Evolutionary conservation across 2,329 filamentous ascomycete species (phyloP).

Genomic region (Trichoderma atrobrunneum): DNA sequence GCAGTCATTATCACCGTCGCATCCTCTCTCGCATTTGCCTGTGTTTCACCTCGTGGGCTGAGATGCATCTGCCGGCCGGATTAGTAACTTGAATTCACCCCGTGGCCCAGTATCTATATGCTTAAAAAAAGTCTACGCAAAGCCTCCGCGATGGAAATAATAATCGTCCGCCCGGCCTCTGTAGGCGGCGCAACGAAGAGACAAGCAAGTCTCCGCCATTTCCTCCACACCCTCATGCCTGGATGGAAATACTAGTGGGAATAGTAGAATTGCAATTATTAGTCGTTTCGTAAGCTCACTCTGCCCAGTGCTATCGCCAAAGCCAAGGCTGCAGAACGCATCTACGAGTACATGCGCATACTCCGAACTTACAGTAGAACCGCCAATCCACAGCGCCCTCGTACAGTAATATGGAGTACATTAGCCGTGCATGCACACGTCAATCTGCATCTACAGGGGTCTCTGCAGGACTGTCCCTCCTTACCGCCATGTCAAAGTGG

Average conservation of each 20-base stretch:
- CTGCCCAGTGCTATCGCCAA: not conserved
- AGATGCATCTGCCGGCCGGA: not conserved
- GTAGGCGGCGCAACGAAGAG: not conserved
- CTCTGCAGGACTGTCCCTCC: not conserved
- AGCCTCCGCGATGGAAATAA: not conserved
- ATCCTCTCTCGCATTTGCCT: not conserved
- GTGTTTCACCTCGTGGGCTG: not conserved
- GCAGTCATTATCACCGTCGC: not conserved
- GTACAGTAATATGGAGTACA: constrained; percentile 2
- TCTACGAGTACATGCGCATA: not conserved
- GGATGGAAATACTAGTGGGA: not conserved
- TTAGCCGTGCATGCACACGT: constrained; percentile 14
- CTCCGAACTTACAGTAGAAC: not conserved
- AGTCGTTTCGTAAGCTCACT: not conserved
- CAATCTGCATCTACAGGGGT: constrained; percentile 15
- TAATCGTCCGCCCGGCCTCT: not conserved
- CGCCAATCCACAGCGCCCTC: not conserved
- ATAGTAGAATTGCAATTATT: not conserved
- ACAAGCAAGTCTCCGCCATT: not conserved
- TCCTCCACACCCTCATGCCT: not conserved
- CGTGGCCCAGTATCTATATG: not conserved
- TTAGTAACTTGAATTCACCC: not conserved
- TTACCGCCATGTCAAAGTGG: constrained; percentile 14
- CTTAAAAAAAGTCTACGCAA: not conserved
- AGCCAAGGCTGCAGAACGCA: not conserved